Percentiles rank a stretch among this genome's conserved stretches.
These are phyloP conservation scores for Gracilaria gracilis DNA, from an alignment of 23 red algal genomes.

Conservation along the genomic window DNA sequence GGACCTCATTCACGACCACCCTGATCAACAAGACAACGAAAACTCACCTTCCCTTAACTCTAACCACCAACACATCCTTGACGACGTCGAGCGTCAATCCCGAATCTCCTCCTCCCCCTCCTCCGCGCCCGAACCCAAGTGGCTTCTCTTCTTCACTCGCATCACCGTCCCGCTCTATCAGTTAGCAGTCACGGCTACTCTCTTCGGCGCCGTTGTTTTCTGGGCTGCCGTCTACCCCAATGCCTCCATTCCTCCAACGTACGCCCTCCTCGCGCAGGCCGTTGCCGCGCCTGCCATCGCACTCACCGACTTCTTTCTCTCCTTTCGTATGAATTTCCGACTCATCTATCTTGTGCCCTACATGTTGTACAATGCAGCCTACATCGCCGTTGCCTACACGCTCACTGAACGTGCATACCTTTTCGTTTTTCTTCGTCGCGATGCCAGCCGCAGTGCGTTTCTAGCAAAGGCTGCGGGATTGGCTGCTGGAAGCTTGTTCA, in stretches of 20 bases:
- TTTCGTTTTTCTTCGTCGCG: constrained; percentile 40
- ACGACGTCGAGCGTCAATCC: constrained; percentile 33
- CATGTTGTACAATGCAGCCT: constrained; percentile 45
- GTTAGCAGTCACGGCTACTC: constrained; percentile 16
- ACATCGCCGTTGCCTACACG: constrained; percentile 14
- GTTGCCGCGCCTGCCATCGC: constrained; percentile 41
- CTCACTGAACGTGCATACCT: constrained; percentile 35
- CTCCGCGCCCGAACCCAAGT: not conserved
- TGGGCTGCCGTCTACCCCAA: constrained; percentile 43
- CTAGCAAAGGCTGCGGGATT: constrained; percentile 19
- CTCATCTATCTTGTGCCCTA: constrained; percentile 38
- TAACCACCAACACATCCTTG: not conserved
- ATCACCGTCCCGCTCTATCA: constrained; percentile 66
- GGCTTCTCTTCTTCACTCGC: constrained; percentile 11
- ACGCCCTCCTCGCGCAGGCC: constrained; percentile 34
- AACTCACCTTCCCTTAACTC: not conserved
- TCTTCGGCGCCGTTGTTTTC: constrained; percentile 65
- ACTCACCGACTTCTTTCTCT: constrained; percentile 34
- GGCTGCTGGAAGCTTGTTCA: constrained; percentile 1
- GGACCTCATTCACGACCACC: constrained; percentile 43
- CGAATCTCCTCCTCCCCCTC: not conserved
- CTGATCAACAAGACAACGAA: constrained; percentile 44
- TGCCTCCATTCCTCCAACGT: not conserved
- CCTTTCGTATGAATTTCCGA: constrained; percentile 48
- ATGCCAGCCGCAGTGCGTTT: constrained; percentile 10